Evolutionary conservation across 73 alveolate species (phyloP).

Genomic region (Breviolum minutum): DNA sequence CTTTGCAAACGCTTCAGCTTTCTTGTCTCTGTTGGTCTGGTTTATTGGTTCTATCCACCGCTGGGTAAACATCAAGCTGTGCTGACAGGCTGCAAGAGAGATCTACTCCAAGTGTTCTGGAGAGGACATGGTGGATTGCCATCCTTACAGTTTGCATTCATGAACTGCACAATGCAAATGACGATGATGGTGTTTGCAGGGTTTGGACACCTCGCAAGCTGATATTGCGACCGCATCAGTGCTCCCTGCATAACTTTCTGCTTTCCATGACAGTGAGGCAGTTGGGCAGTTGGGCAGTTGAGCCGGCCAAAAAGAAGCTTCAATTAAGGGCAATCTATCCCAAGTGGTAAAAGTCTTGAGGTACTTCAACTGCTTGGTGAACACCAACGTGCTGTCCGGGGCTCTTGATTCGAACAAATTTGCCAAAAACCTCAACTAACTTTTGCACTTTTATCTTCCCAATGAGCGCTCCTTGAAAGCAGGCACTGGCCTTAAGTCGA

Average conservation of each 20-base stretch:
- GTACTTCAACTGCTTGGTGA: conserved; percentile 61
- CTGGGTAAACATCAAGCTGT: background rate
- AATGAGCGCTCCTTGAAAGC: background rate
- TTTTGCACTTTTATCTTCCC: background rate
- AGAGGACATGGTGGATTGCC: background rate
- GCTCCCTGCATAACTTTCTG: background rate
- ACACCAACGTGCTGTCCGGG: conserved; percentile 18
- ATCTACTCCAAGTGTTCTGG: conserved; percentile 69
- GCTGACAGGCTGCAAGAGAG: conserved; percentile 25
- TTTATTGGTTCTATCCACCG: too few species aligned
- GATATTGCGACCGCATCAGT: conserved; percentile 58
- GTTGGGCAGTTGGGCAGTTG: background rate
- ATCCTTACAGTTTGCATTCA: too few species aligned
- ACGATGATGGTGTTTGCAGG: background rate
- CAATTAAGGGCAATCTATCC: background rate
- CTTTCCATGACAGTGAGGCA: background rate
- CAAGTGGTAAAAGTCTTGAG: background rate
- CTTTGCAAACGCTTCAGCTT: background rate
- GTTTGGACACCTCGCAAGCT: conserved; percentile 49
- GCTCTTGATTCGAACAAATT: background rate
- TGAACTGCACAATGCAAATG: too few species aligned
- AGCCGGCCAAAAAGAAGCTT: background rate
- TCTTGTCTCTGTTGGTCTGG: too few species aligned
- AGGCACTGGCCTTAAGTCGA: too few species aligned
- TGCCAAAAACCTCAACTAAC: background rate